Conservation (phyloP, 1,139 yeast species). For the Suhomyces maxii region DNA sequence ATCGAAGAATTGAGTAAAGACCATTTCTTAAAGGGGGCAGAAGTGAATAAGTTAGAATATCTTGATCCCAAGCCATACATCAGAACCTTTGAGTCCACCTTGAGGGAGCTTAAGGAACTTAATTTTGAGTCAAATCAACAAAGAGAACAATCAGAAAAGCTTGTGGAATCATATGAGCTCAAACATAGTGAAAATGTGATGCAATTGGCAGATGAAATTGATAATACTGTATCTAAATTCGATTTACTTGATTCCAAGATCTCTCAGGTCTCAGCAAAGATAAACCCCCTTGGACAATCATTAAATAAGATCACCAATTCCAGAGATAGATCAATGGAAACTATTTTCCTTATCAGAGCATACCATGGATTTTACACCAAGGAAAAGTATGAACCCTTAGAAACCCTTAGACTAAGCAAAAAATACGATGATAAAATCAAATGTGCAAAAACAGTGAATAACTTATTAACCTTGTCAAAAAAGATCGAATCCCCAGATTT, state of each 20-base stretch:
- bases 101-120: slow-evolving; percentile 65
- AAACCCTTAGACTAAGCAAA: slow-evolving; percentile 44
- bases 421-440: slow-evolving; percentile 53
- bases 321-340: slow-evolving; percentile 71
- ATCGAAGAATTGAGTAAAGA: slow-evolving; percentile 80
- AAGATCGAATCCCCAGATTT: slow-evolving; percentile 57
- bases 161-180: slow-evolving; percentile 63
- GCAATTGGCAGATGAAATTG: slow-evolving; percentile 52
- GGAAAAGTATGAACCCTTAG: slow-evolving; percentile 64
- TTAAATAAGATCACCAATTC: slow-evolving; percentile 75
- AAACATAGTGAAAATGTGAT: slow-evolving; percentile 69
- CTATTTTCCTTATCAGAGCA: slow-evolving; percentile 73
- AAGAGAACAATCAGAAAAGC: slow-evolving; percentile 50
- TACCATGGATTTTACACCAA: slow-evolving; percentile 71
- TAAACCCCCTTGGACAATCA: slow-evolving; percentile 74
- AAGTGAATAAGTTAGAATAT: slow-evolving; percentile 54
- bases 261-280: slow-evolving; percentile 57
- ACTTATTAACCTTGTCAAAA: slow-evolving; percentile 61
- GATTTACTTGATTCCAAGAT: slow-evolving; percentile 60
- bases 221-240: slow-evolving; percentile 46
- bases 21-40: slow-evolving; percentile 56
- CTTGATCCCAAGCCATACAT: slow-evolving; percentile 94
- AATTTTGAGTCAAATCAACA: slow-evolving; percentile 53
- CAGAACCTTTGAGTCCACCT: slow-evolving; percentile 85
- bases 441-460: slow-evolving; percentile 70